Evolutionary conservation across 2,329 filamentous ascomycete species (phyloP).

Genomic region (Penicillium sp.): DNA sequence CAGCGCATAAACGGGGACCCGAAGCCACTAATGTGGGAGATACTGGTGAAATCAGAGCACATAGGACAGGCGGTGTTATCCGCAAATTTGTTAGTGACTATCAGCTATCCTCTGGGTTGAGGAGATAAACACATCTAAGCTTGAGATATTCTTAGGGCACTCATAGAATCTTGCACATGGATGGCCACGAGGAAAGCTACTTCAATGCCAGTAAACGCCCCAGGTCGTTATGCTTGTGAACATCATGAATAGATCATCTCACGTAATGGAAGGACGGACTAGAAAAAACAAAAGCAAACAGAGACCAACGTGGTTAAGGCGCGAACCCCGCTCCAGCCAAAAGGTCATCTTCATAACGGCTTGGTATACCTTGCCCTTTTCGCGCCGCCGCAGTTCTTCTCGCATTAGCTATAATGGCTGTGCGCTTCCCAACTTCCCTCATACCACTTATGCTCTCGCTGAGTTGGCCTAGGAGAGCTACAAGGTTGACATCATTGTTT

Average conservation of each 20-base stretch:
- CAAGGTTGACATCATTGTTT: constrained; percentile 80
- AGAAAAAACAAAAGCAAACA: no score
- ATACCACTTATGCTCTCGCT: constrained; percentile 74
- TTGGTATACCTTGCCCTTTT: constrained; percentile 30
- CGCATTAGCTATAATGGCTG: constrained; percentile 60
- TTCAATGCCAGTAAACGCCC: neutral
- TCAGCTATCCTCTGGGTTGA: neutral
- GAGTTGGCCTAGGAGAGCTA: constrained; percentile 75
- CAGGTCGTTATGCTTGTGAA: neutral
- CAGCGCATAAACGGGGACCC: no score
- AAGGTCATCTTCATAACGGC: constrained; percentile 36
- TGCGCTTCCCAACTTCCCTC: constrained; percentile 77
- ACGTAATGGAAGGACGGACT: neutral
- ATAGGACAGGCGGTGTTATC: no score
- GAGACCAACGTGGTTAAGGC: neutral
- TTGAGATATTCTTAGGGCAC: neutral
- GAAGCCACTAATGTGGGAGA: no score
- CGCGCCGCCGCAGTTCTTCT: constrained; percentile 28
- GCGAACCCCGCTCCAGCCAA: constrained; percentile 24
- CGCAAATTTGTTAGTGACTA: no score
- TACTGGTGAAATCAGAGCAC: no score
- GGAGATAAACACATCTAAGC: neutral
- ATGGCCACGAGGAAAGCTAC: neutral
- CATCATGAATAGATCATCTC: neutral
- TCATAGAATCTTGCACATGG: neutral